A percentile compares a stretch with the other conserved stretches of the same genome.
phyloP scores from a whole-genome alignment of 179 eudicot genomes.

The Patellifolia procumbens region DNA sequence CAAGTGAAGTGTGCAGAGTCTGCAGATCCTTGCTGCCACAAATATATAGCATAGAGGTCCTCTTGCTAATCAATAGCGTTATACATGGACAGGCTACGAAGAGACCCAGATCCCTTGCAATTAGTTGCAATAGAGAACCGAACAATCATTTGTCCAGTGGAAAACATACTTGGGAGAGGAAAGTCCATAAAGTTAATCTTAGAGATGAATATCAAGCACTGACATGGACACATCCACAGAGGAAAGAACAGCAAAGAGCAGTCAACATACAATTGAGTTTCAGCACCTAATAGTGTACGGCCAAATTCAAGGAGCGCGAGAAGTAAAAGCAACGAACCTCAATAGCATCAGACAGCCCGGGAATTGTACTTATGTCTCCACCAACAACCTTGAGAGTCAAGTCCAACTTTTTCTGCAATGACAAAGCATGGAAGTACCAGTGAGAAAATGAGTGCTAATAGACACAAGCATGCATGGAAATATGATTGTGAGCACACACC shows the following conservation, averaged over 20 bases:
- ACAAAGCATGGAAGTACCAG: slow-evolving; percentile 12
- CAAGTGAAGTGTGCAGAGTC: too few relatives aligned
- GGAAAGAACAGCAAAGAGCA: not conserved
- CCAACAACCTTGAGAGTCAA: slow-evolving; percentile 84
- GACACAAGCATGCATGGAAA: not conserved
- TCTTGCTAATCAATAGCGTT: too few relatives aligned
- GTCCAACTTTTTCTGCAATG: slow-evolving; percentile 75
- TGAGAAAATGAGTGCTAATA: slow-evolving; percentile 1
- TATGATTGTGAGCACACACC: not conserved
- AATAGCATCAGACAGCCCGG: slow-evolving; percentile 81
- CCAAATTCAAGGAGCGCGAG: not conserved
- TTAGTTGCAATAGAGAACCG: not conserved
- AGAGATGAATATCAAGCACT: not conserved
- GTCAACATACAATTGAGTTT: not conserved
- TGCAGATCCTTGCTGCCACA: too few relatives aligned
- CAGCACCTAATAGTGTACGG: not conserved
- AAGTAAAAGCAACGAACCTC: slow-evolving; percentile 57
- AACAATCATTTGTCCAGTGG: not conserved
- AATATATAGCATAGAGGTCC: too few relatives aligned
- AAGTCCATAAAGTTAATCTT: not conserved
- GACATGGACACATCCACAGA: not conserved
- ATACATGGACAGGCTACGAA: not conserved
- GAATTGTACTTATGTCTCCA: slow-evolving; percentile 76
- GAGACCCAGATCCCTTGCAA: not conserved
- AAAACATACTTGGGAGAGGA: not conserved